Percentiles rank a stretch among this genome's conserved stretches.
Conservation (phyloP, 225 moss, liverwort and hornwort species). For the Pleurozium schreberi region DNA sequence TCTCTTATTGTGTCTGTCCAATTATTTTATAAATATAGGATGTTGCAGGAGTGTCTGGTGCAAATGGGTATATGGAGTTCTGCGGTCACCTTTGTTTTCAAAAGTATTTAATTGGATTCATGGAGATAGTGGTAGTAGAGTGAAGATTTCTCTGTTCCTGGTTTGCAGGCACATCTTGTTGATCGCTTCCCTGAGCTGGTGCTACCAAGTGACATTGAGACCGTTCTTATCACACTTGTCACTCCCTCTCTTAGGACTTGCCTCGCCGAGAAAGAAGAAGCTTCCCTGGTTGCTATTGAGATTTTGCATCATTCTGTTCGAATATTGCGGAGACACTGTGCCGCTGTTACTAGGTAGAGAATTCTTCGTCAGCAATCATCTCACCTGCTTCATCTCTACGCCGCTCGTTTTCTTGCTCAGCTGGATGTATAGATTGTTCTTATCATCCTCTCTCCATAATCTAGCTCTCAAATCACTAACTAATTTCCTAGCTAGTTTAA, state of each 20-base stretch:
- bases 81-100: not conserved
- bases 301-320: conserved; percentile 64
- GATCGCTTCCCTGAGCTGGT: conserved; percentile 75
- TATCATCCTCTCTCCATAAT: not conserved
- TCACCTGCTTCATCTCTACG: not conserved
- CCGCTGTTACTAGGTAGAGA: conserved; percentile 53
- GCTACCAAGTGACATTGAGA: conserved; percentile 68
- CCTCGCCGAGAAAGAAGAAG: conserved; percentile 69
- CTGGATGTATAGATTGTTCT: not conserved
- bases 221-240: conserved; percentile 56
- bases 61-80: not conserved
- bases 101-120: not conserved
- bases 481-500: not conserved
- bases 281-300: conserved; percentile 41
- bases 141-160: not conserved
- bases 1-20: not conserved
- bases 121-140: not conserved
- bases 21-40: not conserved
- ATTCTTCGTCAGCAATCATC: not conserved
- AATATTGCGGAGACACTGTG: conserved; percentile 73
- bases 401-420: not conserved
- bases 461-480: not conserved
- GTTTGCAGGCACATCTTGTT: conserved; percentile 68
- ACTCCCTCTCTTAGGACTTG: conserved; percentile 74
- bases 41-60: not conserved